These are phyloP conservation scores for Mantamonas sphyraenae DNA, from an alignment of 78 protist genomes.

Conservation along the genomic window DNA sequence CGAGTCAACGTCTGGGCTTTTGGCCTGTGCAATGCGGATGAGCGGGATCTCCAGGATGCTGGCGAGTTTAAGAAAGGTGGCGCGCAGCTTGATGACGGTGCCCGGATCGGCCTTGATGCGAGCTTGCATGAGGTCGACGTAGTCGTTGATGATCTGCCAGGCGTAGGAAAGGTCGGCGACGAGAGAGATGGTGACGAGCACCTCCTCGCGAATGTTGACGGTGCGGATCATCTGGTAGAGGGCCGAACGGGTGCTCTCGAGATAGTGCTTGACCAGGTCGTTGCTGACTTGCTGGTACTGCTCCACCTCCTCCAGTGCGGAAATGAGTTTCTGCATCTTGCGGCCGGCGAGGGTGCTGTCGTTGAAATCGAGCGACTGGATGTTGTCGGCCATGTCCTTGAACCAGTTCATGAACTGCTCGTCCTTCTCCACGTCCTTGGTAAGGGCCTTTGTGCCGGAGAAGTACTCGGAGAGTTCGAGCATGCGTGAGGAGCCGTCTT, in stretches of 20 bases:
- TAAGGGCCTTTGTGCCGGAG: slow-evolving; percentile 74
- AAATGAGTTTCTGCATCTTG: slow-evolving; percentile 74
- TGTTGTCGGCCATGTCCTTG: slow-evolving; percentile 25
- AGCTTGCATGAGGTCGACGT: slow-evolving; percentile 53
- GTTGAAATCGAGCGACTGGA: slow-evolving; percentile 50
- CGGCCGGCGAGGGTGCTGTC: slow-evolving; percentile 76
- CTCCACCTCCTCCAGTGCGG: slow-evolving; percentile 87
- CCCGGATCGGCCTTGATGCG: slow-evolving; percentile 61
- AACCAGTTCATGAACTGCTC: slow-evolving; percentile 84
- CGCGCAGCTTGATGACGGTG: slow-evolving; percentile 77
- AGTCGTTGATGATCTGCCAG: slow-evolving; percentile 69
- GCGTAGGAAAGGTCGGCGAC: slow-evolving; percentile 84
- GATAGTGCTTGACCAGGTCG: slow-evolving; percentile 69
- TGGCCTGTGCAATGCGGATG: slow-evolving; percentile 82
- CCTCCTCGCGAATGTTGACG: slow-evolving; percentile 70
- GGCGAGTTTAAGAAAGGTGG: slow-evolving; percentile 88
- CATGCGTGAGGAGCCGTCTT: slow-evolving; percentile 46
- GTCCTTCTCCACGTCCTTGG: slow-evolving; percentile 71
- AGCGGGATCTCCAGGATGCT: slow-evolving; percentile 85
- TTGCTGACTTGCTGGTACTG: slow-evolving; percentile 66
- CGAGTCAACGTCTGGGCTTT: slow-evolving; percentile 61
- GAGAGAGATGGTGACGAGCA: slow-evolving; percentile 46
- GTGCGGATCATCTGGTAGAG: slow-evolving; percentile 81
- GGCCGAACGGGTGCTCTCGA: slow-evolving; percentile 62
- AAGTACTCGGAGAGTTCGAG: slow-evolving; percentile 61